Evolutionary conservation across 768 basidiomycete genomes (phyloP), one percentile per base, ranked within the genome.

Genomic region (Mycena maculata): DNA sequence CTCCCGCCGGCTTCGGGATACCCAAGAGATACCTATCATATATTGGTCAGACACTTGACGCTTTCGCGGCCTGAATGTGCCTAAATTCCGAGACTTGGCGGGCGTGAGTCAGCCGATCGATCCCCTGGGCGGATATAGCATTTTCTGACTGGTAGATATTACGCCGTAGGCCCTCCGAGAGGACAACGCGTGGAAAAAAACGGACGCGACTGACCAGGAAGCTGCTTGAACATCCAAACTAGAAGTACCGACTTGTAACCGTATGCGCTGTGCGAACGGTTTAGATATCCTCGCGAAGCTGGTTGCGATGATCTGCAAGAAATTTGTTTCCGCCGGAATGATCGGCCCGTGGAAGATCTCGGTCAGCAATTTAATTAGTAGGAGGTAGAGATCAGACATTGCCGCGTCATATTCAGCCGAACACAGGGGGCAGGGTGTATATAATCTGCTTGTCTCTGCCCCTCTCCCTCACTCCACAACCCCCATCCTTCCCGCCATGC

Each of bases 391-490:
- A 48, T 16, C 36, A 53, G 31, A 38, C 20, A 39, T 25, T 16
- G 41, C 27, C 55, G 42, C 56, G 56, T 48, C 44, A 47, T 47
- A 20, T 36, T 45, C 22, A 47, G 57, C 57, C 57, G 57, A 36
- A 4, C 5, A 47, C 36, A 13, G 33, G 44, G n/a, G 18, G 7
- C 13, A 30, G 10, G 15, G 12, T 4, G 38, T 50, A 50, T 60
- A 50, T 38, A 50, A 52, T 2, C 27, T 30, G 20, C 22, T 20
- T 38, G 18, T 10, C 3, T 30, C 18, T 15, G 10, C 28, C 16
- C 39, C 27, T 56, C 16, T 56, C 25, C 20, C 28, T 23, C 12
- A 36, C 53, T 11, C 23, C 50, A n/a, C 41, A 31, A 11, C 27
- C 23, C 33, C 3, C 31, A 28, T 47, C 13, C 45, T 3, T 25